Evolutionary conservation across 352 stramenopile species (phyloP).

Genomic region (Thalassiosira sp.): DNA sequence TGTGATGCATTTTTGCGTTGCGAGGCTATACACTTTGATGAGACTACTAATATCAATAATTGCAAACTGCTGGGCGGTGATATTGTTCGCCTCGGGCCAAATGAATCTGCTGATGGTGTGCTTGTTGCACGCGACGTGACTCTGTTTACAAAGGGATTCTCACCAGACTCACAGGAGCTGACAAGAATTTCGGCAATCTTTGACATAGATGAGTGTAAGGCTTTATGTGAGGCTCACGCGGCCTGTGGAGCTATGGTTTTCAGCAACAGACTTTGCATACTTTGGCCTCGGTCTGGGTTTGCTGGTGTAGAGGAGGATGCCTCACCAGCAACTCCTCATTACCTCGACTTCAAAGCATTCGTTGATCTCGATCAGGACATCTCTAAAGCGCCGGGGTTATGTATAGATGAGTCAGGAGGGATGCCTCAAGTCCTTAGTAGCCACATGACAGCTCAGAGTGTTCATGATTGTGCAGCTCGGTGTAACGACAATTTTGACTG

Average conservation of each 20-base stretch:
- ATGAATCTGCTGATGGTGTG: constrained; percentile 17
- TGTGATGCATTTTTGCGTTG: constrained; percentile 23
- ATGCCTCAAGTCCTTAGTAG: constrained; percentile 5
- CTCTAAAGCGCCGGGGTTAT: not conserved
- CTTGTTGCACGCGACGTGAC: constrained; percentile 26
- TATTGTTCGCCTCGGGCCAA: constrained; percentile 15
- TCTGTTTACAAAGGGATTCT: constrained; percentile 27
- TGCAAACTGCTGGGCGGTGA: constrained; percentile 20
- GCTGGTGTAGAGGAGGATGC: not conserved
- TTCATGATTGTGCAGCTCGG: constrained; percentile 19
- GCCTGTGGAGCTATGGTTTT: constrained; percentile 23
- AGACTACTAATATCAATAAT: constrained; percentile 12
- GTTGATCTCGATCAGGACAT: constrained; percentile 23
- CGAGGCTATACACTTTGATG: constrained; percentile 24
- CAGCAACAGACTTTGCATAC: not conserved
- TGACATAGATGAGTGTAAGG: constrained; percentile 30
- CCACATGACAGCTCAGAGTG: constrained; percentile 11
- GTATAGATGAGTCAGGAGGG: constrained; percentile 15
- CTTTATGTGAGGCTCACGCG: constrained; percentile 24
- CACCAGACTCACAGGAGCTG: not conserved
- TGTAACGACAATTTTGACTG: constrained; percentile 18
- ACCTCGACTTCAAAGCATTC: constrained; percentile 21
- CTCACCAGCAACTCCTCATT: constrained; percentile 5
- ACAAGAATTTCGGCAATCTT: constrained; percentile 2
- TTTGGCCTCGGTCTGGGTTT: constrained; percentile 19